Conservation (phyloP, 1,284 basidiomycete species). For the Sporisorium sorghi region DNA sequence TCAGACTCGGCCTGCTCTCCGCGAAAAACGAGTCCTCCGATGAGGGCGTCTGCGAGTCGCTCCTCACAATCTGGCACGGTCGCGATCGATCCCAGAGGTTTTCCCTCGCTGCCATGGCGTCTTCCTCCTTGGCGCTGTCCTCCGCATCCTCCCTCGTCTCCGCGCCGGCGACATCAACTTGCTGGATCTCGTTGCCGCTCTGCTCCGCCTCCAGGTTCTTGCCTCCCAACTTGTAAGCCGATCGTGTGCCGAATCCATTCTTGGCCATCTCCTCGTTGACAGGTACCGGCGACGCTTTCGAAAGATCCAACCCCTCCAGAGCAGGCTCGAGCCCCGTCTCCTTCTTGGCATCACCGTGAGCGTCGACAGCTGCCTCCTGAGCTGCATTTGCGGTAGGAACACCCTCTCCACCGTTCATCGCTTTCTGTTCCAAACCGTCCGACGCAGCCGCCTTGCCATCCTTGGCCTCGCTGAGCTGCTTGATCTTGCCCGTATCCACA, state of each 20-base stretch:
- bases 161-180: background rate
- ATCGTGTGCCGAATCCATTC: conserved; percentile 47
- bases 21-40: conserved; percentile 44
- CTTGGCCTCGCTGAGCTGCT: conserved; percentile 23
- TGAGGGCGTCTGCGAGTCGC: conserved; percentile 45
- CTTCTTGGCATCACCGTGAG: background rate
- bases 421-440: background rate
- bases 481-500: conserved; percentile 34
- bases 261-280: conserved; percentile 47
- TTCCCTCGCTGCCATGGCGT: background rate
- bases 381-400: background rate
- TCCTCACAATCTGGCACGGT: conserved; percentile 17
- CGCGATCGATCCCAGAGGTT: conserved; percentile 24
- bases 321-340: conserved; percentile 9
- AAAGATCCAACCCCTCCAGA: conserved; percentile 19
- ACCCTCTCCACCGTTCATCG: background rate
- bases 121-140: conserved; percentile 2
- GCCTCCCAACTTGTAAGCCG: conserved; percentile 31
- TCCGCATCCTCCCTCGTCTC: background rate
- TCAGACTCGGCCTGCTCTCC: conserved; percentile 35
- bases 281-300: conserved; percentile 26
- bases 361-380: background rate
- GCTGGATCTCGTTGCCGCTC: background rate
- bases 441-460: conserved; percentile 1
- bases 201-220: background rate